Conservation (phyloP, 352 stramenopile species). For the Elongisporangium undulatum region DNA sequence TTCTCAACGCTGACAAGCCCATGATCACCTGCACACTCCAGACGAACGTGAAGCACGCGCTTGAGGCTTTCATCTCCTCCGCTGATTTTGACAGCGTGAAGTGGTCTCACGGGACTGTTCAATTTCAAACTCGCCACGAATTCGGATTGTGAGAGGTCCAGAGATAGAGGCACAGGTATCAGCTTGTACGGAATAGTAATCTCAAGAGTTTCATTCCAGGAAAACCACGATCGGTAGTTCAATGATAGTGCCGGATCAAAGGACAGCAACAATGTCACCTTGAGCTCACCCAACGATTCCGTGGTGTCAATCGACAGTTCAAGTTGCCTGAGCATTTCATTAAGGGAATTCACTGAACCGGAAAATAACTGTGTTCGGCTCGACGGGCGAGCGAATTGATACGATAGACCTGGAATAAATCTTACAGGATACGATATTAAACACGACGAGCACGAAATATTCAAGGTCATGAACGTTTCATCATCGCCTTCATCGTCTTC, state of each 20-base stretch:
- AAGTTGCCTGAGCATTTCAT: conserved; percentile 17
- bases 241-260: not conserved
- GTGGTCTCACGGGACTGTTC: not conserved
- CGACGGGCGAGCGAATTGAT: conserved; percentile 24
- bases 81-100: not conserved
- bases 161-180: not conserved
- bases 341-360: conserved; percentile 9
- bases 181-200: conserved; percentile 1
- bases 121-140: not conserved
- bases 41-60: not conserved
- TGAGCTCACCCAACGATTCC: not conserved
- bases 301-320: not conserved
- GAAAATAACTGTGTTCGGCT: conserved; percentile 19
- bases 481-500: not conserved
- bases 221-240: not conserved
- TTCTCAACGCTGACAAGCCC: not conserved
- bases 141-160: not conserved
- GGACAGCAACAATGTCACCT: not conserved
- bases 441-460: conserved; percentile 20
- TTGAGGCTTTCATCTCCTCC: not conserved
- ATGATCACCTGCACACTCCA: not conserved
- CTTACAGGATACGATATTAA: conserved; percentile 16
- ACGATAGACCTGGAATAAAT: conserved; percentile 34
- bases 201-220: not conserved
- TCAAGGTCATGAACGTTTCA: conserved; percentile 16